These are phyloP conservation scores for Saksenaea vasiformis DNA, from an alignment of 371 early-diverging fungal genomes.

Conservation along the genomic window DNA sequence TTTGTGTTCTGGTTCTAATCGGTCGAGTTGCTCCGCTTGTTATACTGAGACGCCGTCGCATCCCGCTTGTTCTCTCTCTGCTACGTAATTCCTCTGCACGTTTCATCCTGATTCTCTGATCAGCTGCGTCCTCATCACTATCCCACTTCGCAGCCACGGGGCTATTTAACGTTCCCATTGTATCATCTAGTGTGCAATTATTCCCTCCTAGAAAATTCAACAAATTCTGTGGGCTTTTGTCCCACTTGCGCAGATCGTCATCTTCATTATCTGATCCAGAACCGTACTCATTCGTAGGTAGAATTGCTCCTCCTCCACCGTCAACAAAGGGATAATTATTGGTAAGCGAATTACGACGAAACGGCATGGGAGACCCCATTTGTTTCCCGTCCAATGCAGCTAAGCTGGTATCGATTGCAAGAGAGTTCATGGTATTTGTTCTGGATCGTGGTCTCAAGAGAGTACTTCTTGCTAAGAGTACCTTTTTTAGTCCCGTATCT, in stretches of 20 bases:
- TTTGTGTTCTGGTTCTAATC: slow-evolving; percentile 35
- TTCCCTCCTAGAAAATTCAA: slow-evolving; percentile 43
- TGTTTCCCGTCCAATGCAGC: slow-evolving; percentile 22
- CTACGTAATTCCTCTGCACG: slow-evolving; percentile 17
- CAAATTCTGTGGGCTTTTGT: slow-evolving; percentile 36
- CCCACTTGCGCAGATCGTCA: slow-evolving; percentile 46
- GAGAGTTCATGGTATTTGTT: slow-evolving; percentile 54
- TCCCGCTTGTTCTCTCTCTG: slow-evolving; percentile 18
- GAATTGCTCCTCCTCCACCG: slow-evolving; percentile 20
- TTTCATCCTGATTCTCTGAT: slow-evolving; percentile 9
- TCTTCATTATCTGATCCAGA: slow-evolving; percentile 67
- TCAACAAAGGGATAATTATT: slow-evolving; percentile 16
- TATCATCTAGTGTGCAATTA: not conserved
- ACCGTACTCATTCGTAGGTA: slow-evolving; percentile 59
- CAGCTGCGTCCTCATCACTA: slow-evolving; percentile 9
- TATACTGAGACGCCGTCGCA: slow-evolving; percentile 20
- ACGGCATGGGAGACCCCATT: slow-evolving; percentile 39
- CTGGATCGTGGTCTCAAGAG: slow-evolving; percentile 50
- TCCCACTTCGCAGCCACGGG: not conserved
- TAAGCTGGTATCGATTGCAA: slow-evolving; percentile 28
- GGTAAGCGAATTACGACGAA: slow-evolving; percentile 39
- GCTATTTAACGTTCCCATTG: not conserved
- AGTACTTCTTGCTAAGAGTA: slow-evolving; percentile 27
- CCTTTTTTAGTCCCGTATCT: slow-evolving; percentile 32
- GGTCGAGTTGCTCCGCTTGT: slow-evolving; percentile 14